Evolutionary conservation across 2,329 filamentous ascomycete genomes (phyloP).

Genomic region (Ceratocystis albifundus): DNA sequence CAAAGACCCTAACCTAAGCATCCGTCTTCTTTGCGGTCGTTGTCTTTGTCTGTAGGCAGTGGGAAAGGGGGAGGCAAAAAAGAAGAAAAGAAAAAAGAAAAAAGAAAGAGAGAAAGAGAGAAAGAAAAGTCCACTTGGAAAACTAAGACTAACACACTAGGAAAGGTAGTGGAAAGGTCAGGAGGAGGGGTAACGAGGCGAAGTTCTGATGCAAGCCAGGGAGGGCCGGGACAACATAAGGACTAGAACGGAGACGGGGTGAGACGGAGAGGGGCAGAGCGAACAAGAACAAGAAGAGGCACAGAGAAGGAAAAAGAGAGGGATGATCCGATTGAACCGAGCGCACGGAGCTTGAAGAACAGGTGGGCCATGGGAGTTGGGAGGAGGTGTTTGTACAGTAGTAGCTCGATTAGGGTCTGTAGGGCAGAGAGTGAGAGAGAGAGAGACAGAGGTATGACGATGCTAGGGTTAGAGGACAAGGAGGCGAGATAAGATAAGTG

Average conservation of each 20-base stretch:
- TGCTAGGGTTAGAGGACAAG: not conserved
- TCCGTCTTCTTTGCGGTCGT: too few species aligned
- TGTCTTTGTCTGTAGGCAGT: too few species aligned
- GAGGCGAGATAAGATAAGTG: not conserved
- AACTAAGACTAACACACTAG: not conserved
- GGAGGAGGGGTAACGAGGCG: not conserved
- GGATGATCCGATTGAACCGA: not conserved
- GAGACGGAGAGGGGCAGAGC: not conserved
- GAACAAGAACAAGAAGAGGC: not conserved
- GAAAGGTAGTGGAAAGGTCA: not conserved
- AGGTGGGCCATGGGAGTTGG: not conserved
- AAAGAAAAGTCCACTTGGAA: too few species aligned
- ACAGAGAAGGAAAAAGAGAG: not conserved
- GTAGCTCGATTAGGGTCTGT: not conserved
- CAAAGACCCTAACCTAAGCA: too few species aligned
- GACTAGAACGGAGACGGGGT: not conserved
- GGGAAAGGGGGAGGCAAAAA: too few species aligned
- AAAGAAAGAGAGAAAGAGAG: too few species aligned
- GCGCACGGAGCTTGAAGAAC: not conserved
- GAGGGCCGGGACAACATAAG: too few species aligned
- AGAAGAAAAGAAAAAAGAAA: too few species aligned
- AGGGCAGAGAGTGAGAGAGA: constrained; percentile 10
- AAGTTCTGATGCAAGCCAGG: not conserved
- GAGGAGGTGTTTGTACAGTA: not conserved
- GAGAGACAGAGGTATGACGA: constrained; percentile 1